Percentiles rank a stretch among this genome's conserved stretches.
phyloP scores from a whole-genome alignment of 768 basidiomycete genomes.

The Pisolithus microcarpus region DNA sequence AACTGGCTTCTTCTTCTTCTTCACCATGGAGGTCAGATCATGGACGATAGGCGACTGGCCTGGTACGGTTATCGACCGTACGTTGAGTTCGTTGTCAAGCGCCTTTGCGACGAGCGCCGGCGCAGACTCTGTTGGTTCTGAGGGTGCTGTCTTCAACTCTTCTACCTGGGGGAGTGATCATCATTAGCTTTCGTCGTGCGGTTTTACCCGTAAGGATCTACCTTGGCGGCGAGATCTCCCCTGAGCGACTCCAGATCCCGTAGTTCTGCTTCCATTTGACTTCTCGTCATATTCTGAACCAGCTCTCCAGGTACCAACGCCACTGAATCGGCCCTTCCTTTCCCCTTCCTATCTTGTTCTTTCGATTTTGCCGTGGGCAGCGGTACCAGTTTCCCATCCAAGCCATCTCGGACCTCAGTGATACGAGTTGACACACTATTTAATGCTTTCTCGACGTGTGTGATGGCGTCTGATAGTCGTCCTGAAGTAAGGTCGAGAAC shows the following conservation, averaged over 20 bases:
- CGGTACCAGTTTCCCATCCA: conserved; percentile 27
- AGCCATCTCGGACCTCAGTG: conserved; percentile 45
- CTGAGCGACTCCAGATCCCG: conserved; percentile 71
- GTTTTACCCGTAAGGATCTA: conserved; percentile 15
- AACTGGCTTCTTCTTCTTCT: conserved; percentile 66
- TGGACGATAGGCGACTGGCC: conserved; percentile 48
- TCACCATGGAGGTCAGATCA: conserved; percentile 78
- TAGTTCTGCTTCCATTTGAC: conserved; percentile 71
- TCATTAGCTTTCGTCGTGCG: neutral
- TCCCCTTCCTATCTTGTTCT: conserved; percentile 49
- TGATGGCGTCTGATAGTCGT: conserved; percentile 72
- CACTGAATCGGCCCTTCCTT: conserved; percentile 61
- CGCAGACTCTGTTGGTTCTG: conserved; percentile 50
- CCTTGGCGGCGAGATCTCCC: conserved; percentile 83
- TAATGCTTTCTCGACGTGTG: conserved; percentile 73
- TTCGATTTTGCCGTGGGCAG: conserved; percentile 27
- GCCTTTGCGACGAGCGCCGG: conserved; percentile 66
- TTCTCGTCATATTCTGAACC: conserved; percentile 58
- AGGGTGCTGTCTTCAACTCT: conserved; percentile 79
- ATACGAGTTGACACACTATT: conserved; percentile 71
- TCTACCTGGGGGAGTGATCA: conserved; percentile 57
- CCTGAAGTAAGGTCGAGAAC: conserved; percentile 88
- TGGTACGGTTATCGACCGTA: conserved; percentile 27
- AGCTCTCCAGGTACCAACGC: conserved; percentile 36
- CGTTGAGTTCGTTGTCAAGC: conserved; percentile 65